Percentiles rank a stretch among this genome's conserved stretches.
Evolutionary conservation across 1,284 basidiomycete species (phyloP).

Genomic region (Fomitopsis schrenkii): DNA sequence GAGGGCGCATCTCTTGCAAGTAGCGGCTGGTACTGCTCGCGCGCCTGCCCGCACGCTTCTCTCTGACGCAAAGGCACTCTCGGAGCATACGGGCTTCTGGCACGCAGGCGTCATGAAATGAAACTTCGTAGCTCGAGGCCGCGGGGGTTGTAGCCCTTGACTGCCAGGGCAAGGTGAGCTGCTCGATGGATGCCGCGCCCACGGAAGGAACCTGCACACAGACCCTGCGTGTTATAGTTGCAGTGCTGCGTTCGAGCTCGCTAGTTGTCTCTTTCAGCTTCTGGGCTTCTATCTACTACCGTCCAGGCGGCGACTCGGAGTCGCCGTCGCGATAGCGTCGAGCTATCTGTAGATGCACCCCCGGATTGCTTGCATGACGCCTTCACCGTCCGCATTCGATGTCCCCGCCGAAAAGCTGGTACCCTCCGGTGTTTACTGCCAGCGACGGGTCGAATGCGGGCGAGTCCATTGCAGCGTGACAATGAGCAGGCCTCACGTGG

Average conservation of each 20-base stretch:
- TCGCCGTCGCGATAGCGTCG: background rate
- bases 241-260: background rate
- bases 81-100: background rate
- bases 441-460: too few relatives aligned
- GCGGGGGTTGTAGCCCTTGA: background rate
- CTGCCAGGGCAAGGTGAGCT: background rate
- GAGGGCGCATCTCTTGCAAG: background rate
- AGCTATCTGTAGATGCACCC: background rate
- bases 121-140: background rate
- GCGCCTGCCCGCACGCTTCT: background rate
- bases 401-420: too few relatives aligned
- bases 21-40: background rate
- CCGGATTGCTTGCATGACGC: too few relatives aligned
- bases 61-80: background rate
- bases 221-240: background rate
- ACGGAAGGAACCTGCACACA: background rate
- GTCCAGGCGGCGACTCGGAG: background rate
- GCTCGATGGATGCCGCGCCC: background rate
- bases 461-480: too few relatives aligned
- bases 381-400: too few relatives aligned
- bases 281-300: background rate
- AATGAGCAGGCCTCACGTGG: too few relatives aligned
- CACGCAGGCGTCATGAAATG: background rate
- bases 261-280: background rate
- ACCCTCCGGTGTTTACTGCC: too few relatives aligned